phyloP scores from a whole-genome alignment of 371 early-diverging fungal genomes.

The Apophysomyces elegans region DNA sequence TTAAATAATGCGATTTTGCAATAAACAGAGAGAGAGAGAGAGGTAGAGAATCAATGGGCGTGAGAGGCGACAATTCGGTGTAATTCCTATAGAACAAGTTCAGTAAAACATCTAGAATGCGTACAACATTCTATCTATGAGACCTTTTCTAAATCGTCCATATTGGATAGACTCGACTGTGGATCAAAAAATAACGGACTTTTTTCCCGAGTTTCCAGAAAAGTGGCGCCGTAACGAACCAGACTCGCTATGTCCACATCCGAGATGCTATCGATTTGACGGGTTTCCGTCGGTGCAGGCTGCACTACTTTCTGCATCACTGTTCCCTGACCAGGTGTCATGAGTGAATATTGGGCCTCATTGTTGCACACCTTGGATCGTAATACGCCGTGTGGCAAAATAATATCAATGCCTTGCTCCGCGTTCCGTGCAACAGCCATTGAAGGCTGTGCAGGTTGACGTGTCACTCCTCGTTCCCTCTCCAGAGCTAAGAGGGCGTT shows the following conservation, averaged over 20 bases:
- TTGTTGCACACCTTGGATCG: constrained; percentile 30
- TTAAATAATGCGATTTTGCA: background rate
- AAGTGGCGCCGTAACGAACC: constrained; percentile 16
- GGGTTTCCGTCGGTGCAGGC: background rate
- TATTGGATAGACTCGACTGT: constrained; percentile 30
- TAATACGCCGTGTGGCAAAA: constrained; percentile 37
- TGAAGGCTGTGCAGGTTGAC: constrained; percentile 3
- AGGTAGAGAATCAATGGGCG: constrained; percentile 19
- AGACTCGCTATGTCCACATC: constrained; percentile 21
- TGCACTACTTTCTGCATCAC: constrained; percentile 11
- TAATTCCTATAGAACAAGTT: constrained; percentile 25
- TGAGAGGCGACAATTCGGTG: constrained; percentile 43
- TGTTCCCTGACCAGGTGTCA: constrained; percentile 1
- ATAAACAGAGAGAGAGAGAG: background rate
- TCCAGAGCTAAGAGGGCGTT: constrained; percentile 10
- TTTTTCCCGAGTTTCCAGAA: constrained; percentile 21
- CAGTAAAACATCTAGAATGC: background rate
- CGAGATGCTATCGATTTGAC: constrained; percentile 11
- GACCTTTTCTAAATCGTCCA: constrained; percentile 45
- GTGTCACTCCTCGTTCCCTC: background rate
- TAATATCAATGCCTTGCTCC: constrained; percentile 37
- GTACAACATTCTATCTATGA: background rate
- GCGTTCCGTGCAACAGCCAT: constrained; percentile 28
- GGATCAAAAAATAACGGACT: constrained; percentile 2
- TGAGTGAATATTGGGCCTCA: constrained; percentile 39